Percentiles rank a stretch among this genome's conserved stretches.
Evolutionary conservation across 176 grass and related monocot species (phyloP).

Genomic region (Oryza punctata): DNA sequence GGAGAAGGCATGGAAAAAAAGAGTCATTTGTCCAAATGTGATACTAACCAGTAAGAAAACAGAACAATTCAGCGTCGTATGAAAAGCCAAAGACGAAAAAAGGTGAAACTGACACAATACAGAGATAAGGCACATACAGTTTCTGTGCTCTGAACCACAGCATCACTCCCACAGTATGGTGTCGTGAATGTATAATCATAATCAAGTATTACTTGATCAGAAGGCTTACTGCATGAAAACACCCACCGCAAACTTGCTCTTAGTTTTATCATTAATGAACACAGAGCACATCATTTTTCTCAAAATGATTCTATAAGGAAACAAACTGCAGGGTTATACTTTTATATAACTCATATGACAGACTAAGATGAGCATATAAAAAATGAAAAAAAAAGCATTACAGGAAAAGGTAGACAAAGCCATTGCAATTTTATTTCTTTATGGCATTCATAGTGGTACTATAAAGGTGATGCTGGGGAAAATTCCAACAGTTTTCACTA

Average conservation of each 20-base stretch:
- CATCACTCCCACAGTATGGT: constrained; percentile 77
- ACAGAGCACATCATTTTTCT: background rate
- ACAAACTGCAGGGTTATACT: constrained; percentile 8
- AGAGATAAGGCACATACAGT: constrained; percentile 35
- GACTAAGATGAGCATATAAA: background rate
- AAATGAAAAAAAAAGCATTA: background rate
- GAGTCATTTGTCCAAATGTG: background rate
- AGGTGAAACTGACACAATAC: background rate
- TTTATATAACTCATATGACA: background rate
- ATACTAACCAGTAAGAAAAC: background rate
- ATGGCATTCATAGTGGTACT: background rate
- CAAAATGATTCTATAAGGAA: constrained; percentile 9
- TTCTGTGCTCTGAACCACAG: constrained; percentile 28
- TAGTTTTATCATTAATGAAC: background rate
- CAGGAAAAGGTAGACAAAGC: background rate
- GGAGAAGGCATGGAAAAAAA: background rate
- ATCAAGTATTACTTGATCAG: constrained; percentile 88
- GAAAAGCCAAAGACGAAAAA: background rate
- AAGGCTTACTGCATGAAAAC: constrained; percentile 77
- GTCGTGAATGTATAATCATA: constrained; percentile 98
- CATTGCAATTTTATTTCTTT: background rate
- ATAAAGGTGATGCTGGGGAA: constrained; percentile 3
- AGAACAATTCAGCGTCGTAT: background rate
- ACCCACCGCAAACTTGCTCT: background rate
- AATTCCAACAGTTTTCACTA: background rate